phyloP scores from a whole-genome alignment of 257 asterid genomes.

The Solanum chmielewskii region DNA sequence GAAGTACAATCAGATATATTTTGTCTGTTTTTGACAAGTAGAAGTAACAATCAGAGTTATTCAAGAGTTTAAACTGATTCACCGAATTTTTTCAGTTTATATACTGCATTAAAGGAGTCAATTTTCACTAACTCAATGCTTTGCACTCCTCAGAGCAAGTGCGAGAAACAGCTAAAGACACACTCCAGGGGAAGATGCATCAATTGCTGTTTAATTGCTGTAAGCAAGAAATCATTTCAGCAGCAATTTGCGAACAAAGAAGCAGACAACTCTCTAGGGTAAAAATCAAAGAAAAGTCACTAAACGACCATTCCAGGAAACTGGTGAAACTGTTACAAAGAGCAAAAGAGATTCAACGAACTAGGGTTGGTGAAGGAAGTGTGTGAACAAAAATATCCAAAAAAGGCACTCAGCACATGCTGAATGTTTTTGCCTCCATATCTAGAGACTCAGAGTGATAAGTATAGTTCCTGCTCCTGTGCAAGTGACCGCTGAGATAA shows the following conservation, averaged over 20 bases:
- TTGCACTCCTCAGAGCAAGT: not conserved
- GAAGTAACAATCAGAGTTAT: not conserved
- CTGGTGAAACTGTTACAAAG: not conserved
- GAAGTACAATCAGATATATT: not conserved
- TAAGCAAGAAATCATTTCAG: not conserved
- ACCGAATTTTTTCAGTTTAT: not conserved
- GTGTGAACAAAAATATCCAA: not conserved
- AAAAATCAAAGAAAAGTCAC: not conserved
- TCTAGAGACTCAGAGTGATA: not conserved
- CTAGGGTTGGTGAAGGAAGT: not conserved
- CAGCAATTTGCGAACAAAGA: not conserved
- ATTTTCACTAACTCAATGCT: not conserved
- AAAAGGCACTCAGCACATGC: not conserved
- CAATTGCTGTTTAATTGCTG: not conserved
- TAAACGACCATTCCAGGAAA: not conserved
- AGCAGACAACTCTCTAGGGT: not conserved
- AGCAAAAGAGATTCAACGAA: not conserved
- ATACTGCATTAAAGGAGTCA: not conserved
- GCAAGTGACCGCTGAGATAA: not conserved
- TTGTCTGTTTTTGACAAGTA: not conserved
- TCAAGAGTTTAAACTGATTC: not conserved
- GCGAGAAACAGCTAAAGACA: not conserved
- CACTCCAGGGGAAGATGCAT: not conserved
- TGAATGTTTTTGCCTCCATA: not conserved
- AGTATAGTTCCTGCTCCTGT: not conserved